Conservation (phyloP, 129 eudicot genomes). For the Flaveria trinervia region DNA sequence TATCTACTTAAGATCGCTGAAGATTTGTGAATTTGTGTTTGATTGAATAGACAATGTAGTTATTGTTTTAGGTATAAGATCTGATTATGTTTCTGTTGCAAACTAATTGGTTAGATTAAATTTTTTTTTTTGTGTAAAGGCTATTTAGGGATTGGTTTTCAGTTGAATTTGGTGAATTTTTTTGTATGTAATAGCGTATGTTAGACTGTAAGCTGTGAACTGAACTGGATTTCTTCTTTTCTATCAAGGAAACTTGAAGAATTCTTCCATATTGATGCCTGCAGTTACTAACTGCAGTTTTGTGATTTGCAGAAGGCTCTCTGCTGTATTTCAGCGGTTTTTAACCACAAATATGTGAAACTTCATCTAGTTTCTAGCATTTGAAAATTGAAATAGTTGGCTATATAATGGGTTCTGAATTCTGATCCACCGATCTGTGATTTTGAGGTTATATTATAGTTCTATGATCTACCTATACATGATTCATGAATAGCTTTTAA, state of each 20-base stretch:
- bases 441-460: too few relatives aligned
- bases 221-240: conserved; percentile 15
- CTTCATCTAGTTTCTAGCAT: neutral
- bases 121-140: neutral
- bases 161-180: neutral
- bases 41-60: neutral
- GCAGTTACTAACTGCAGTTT: neutral
- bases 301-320: too few relatives aligned
- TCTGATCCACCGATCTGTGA: neutral
- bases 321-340: neutral
- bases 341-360: too few relatives aligned
- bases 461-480: too few relatives aligned
- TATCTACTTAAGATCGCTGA: neutral
- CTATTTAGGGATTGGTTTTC: conserved; percentile 11
- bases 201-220: conserved; percentile 2
- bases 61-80: neutral
- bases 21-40: conserved; percentile 11
- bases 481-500: neutral
- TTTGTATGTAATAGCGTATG: neutral
- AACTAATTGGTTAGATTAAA: neutral
- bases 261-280: neutral
- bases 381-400: neutral
- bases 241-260: conserved; percentile 7
- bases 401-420: neutral
- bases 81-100: neutral